These are phyloP conservation scores for Lactarius hengduanensis DNA, from an alignment of 768 basidiomycete species.

Conservation along the genomic window DNA sequence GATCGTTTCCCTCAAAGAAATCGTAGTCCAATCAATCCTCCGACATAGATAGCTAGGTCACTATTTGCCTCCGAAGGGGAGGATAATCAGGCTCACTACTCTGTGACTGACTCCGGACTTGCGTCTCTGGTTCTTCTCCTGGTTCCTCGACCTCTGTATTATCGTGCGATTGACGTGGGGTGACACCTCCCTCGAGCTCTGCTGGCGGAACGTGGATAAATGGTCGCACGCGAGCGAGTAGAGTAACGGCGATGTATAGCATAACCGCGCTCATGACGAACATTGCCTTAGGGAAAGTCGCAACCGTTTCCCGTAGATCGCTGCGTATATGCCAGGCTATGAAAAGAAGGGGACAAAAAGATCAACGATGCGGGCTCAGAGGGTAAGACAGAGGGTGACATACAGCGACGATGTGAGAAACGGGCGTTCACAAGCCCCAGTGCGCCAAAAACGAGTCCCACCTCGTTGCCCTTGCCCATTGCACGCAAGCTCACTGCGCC, in stretches of 20 bases:
- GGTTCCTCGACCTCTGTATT: background rate
- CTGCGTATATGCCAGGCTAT: constrained; percentile 30
- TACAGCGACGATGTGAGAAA: constrained; percentile 28
- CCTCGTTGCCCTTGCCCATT: constrained; percentile 29
- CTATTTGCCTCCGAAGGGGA: background rate
- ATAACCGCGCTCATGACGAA: constrained; percentile 26
- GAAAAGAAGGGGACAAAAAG: background rate
- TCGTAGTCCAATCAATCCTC: constrained; percentile 16
- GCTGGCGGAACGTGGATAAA: constrained; percentile 21
- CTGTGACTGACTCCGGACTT: background rate
- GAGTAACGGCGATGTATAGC: constrained; percentile 23
- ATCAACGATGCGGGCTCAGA: background rate
- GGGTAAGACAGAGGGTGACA: background rate
- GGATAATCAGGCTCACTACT: background rate
- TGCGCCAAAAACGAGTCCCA: constrained; percentile 30
- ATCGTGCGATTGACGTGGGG: background rate
- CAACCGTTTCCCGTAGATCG: constrained; percentile 27
- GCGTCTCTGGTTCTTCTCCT: background rate
- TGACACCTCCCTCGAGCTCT: constrained; percentile 12
- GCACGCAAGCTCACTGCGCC: constrained; percentile 30
- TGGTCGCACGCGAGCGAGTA: constrained; percentile 27
- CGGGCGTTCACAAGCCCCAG: constrained; percentile 26
- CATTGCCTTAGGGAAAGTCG: constrained; percentile 26
- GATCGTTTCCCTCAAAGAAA: background rate
- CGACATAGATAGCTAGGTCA: constrained; percentile 7